phyloP scores from a whole-genome alignment of 768 basidiomycete species.

The Boletus coccyginus region DNA sequence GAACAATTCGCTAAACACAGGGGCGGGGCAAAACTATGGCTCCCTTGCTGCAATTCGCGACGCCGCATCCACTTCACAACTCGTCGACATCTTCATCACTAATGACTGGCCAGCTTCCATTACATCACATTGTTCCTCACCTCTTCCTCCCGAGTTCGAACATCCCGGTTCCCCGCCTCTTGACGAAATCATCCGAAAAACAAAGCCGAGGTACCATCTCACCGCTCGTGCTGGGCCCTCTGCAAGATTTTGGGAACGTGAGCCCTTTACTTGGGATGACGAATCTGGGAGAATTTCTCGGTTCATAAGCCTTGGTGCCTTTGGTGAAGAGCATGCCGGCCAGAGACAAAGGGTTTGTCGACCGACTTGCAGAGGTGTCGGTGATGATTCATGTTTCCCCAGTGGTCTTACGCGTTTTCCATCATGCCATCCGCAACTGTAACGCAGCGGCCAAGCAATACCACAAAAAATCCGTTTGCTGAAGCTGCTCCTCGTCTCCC shows the following conservation, averaged over 20 bases:
- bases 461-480: slow-evolving; percentile 69
- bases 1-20: slow-evolving; percentile 43
- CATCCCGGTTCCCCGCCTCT: slow-evolving; percentile 52
- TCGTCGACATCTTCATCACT: slow-evolving; percentile 79
- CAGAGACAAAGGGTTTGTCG: slow-evolving; percentile 83
- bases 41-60: slow-evolving; percentile 70
- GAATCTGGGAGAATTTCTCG: slow-evolving; percentile 61
- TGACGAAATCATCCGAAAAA: slow-evolving; percentile 60
- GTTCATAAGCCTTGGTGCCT: slow-evolving; percentile 86
- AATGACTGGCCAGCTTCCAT: slow-evolving; percentile 74
- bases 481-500: slow-evolving; percentile 34
- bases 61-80: slow-evolving; percentile 55
- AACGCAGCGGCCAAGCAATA: slow-evolving; percentile 53
- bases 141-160: slow-evolving; percentile 46
- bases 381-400: slow-evolving; percentile 6
- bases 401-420: slow-evolving; percentile 99
- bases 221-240: slow-evolving; percentile 61
- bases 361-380: background rate
- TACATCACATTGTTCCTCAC: slow-evolving; percentile 54
- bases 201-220: slow-evolving; percentile 88
- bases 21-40: slow-evolving; percentile 48
- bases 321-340: slow-evolving; percentile 58
- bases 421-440: slow-evolving; percentile 56
- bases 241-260: slow-evolving; percentile 90
- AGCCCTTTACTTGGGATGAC: slow-evolving; percentile 85